A percentile compares a stretch with the other conserved stretches of the same genome.
These are phyloP conservation scores for Chaetomium cochliodes DNA, from an alignment of 495 filamentous ascomycete genomes.

Conservation along the genomic window DNA sequence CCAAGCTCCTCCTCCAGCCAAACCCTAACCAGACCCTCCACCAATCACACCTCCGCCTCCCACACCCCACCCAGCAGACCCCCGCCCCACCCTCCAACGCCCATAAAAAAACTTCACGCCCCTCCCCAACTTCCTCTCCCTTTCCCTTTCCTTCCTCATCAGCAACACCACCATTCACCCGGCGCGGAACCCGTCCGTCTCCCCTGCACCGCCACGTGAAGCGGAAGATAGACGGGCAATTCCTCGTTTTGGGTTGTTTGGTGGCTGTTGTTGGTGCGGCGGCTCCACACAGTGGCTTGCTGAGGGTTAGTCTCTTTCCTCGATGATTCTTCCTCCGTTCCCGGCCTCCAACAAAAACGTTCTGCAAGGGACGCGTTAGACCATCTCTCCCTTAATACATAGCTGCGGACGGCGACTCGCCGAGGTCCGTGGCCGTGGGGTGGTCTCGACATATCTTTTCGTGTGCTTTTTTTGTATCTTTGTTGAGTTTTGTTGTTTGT, in stretches of 20 bases:
- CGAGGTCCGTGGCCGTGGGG: slow-evolving; percentile 37
- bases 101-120: slow-evolving; percentile 5
- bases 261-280: slow-evolving; percentile 9
- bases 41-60: background rate
- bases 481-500: background rate
- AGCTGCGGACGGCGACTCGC: slow-evolving; percentile 30
- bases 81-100: background rate
- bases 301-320: slow-evolving; percentile 36
- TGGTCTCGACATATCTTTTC: slow-evolving; percentile 35
- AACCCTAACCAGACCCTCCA: background rate
- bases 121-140: slow-evolving; percentile 7
- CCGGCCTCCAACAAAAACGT: slow-evolving; percentile 38
- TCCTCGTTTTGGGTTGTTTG: background rate
- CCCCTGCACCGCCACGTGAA: slow-evolving; percentile 40
- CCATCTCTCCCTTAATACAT: slow-evolving; percentile 32
- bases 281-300: slow-evolving; percentile 42
- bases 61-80: background rate
- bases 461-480: background rate
- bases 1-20: background rate
- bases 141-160: slow-evolving; percentile 14
- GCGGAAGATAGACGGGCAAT: slow-evolving; percentile 1
- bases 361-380: slow-evolving; percentile 8
- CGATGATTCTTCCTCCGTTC: slow-evolving; percentile 43
- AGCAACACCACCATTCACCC: background rate
- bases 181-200: slow-evolving; percentile 2